These are phyloP conservation scores for Trametes maxima DNA, from an alignment of 768 basidiomycete species.

Conservation along the genomic window DNA sequence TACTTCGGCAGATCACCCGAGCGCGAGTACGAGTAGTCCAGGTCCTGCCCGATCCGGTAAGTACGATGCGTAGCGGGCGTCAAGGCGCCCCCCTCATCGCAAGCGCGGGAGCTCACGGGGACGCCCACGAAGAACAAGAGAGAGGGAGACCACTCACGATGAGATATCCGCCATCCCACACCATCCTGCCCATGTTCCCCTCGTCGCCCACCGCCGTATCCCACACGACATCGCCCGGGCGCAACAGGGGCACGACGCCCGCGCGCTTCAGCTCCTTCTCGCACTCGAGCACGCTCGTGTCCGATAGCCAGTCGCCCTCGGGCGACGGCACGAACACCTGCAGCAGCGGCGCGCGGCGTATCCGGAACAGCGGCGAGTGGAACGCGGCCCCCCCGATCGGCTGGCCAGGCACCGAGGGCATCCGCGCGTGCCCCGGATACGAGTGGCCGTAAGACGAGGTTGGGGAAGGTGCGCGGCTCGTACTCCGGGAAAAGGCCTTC, in stretches of 20 bases:
- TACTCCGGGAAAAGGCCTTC: slow-evolving; percentile 40
- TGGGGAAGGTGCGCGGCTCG: slow-evolving; percentile 72
- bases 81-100: too few species aligned
- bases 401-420: background rate
- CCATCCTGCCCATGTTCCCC: slow-evolving; percentile 77
- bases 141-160: slow-evolving; percentile 56
- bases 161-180: slow-evolving; percentile 90
- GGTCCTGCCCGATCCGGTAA: slow-evolving; percentile 52
- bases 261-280: slow-evolving; percentile 78
- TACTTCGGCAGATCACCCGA: slow-evolving; percentile 81
- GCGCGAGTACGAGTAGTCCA: slow-evolving; percentile 80
- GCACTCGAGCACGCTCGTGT: slow-evolving; percentile 78
- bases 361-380: slow-evolving; percentile 74
- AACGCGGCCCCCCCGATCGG: slow-evolving; percentile 31
- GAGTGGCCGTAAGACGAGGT: slow-evolving; percentile 52
- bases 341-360: slow-evolving; percentile 73
- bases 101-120: too few species aligned
- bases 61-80: background rate
- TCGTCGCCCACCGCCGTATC: slow-evolving; percentile 86
- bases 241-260: slow-evolving; percentile 61
- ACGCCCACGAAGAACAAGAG: background rate
- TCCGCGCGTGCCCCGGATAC: slow-evolving; percentile 22
- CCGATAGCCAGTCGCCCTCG: slow-evolving; percentile 85
- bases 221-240: slow-evolving; percentile 84
- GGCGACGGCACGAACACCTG: slow-evolving; percentile 85